Conservation (phyloP, 2,329 filamentous ascomycete genomes). For the Atkinsonella texensis region DNA sequence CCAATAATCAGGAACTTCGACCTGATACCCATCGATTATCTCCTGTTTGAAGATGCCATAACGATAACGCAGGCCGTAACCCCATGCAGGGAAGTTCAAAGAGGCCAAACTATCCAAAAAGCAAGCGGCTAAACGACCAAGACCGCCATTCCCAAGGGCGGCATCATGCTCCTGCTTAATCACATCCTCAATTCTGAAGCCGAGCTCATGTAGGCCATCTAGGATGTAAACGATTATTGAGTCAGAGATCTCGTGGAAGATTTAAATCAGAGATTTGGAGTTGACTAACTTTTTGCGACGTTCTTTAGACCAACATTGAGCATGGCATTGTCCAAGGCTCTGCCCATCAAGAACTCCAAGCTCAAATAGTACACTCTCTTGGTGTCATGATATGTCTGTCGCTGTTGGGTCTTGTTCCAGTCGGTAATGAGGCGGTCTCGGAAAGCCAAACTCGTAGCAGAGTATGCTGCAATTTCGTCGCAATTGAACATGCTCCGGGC, state of each 20-base stretch:
- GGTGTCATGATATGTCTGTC: slow-evolving; percentile 77
- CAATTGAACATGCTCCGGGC: slow-evolving; percentile 97
- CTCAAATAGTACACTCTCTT: slow-evolving; percentile 97
- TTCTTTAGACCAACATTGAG: slow-evolving; percentile 87
- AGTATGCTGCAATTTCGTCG: slow-evolving; percentile 87
- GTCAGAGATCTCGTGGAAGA: not conserved
- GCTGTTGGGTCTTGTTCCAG: slow-evolving; percentile 98
- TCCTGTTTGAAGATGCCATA: slow-evolving; percentile 99
- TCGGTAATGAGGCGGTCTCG: slow-evolving; percentile 85
- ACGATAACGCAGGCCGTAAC: slow-evolving; percentile 87
- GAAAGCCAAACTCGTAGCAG: slow-evolving; percentile 82
- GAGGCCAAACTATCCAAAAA: slow-evolving; percentile 94
- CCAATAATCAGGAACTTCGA: slow-evolving; percentile 98
- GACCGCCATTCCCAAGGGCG: slow-evolving; percentile 87
- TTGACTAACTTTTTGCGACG: slow-evolving; percentile 56
- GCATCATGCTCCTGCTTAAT: slow-evolving; percentile 93
- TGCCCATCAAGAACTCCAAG: slow-evolving; percentile 94
- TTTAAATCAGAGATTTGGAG: not conserved
- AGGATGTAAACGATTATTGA: slow-evolving; percentile 8
- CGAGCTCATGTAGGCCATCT: slow-evolving; percentile 80
- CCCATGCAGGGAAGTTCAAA: slow-evolving; percentile 93
- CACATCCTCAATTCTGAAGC: slow-evolving; percentile 94
- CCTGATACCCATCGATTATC: slow-evolving; percentile 94
- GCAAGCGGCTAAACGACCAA: slow-evolving; percentile 88
- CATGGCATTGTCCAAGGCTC: slow-evolving; percentile 96